Conservation (phyloP, 495 filamentous ascomycete genomes). For the Lentithecium fluviatile region DNA sequence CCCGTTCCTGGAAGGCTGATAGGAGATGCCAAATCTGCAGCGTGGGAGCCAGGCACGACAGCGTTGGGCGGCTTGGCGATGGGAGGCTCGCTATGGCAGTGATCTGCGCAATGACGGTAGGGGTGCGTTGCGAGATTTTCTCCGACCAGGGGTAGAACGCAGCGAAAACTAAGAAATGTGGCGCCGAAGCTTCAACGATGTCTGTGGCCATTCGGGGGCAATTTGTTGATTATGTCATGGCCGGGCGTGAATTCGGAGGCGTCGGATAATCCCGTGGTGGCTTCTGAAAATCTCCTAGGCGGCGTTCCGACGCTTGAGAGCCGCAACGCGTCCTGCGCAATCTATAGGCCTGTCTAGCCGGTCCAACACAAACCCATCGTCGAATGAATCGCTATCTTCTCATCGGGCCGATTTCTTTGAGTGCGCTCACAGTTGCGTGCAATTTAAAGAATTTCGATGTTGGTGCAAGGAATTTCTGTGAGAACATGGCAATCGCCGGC, state of each 20-base stretch:
- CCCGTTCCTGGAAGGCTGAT: constrained; percentile 1
- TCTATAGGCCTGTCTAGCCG: no score
- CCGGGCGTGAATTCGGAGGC: background rate
- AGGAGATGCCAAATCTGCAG: constrained; percentile 1
- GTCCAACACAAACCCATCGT: no score
- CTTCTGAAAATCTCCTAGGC: no score
- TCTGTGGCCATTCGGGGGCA: background rate
- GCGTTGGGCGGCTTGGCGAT: constrained; percentile 6
- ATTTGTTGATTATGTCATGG: background rate
- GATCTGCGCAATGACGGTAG: constrained; percentile 16
- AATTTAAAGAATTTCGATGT: no score
- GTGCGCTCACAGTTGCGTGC: no score
- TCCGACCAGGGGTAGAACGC: constrained; percentile 17
- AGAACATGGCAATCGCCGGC: no score
- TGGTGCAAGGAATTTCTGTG: no score
- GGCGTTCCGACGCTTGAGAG: no score
- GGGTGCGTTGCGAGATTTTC: constrained; percentile 5
- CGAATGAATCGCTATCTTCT: no score
- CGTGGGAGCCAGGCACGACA: constrained; percentile 1
- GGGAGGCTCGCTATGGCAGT: background rate
- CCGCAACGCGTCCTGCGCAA: no score
- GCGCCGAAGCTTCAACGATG: constrained; percentile 19
- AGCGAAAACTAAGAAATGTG: constrained; percentile 6
- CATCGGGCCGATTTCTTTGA: no score
- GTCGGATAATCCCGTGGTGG: no score